A percentile compares a stretch with the other conserved stretches of the same genome.
phyloP scores from a whole-genome alignment of 805 yeast species.

The Candida ortonii region DNA sequence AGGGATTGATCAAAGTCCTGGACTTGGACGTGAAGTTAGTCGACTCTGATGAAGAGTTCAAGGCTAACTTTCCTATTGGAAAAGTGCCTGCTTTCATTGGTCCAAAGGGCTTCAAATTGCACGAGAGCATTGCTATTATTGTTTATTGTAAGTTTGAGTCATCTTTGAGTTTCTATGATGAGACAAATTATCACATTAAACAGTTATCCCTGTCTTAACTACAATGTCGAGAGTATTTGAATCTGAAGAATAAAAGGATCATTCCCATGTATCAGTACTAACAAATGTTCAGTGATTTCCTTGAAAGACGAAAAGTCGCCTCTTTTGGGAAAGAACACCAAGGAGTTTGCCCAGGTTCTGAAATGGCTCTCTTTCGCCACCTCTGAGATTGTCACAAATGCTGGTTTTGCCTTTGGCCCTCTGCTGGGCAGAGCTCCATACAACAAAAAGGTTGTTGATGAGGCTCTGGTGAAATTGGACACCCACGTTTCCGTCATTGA shows the following conservation, averaged over 20 bases:
- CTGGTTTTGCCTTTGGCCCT: constrained; percentile 54
- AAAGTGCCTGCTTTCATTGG: constrained; percentile 70
- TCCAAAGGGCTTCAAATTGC: constrained; percentile 67
- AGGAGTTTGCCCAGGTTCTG: constrained; percentile 63
- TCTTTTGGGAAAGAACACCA: constrained; percentile 58
- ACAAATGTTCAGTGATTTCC: constrained; percentile 40
- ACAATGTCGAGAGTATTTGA: constrained; percentile 63
- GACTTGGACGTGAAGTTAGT: constrained; percentile 51
- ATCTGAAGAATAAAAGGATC: constrained; percentile 41
- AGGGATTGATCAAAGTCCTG: constrained; percentile 51
- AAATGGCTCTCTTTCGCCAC: constrained; percentile 79
- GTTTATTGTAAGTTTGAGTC: constrained; percentile 41
- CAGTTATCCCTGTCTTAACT: constrained; percentile 87
- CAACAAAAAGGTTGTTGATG: constrained; percentile 61
- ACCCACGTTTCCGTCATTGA: constrained; percentile 46
- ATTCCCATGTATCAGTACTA: constrained; percentile 10
- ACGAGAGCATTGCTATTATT: constrained; percentile 65
- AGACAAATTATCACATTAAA: constrained; percentile 45
- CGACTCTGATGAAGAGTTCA: constrained; percentile 33
- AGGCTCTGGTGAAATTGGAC: constrained; percentile 35
- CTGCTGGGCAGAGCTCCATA: constrained; percentile 64
- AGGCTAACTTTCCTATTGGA: constrained; percentile 58
- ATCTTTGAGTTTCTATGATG: constrained; percentile 42
- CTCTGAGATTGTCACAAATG: constrained; percentile 54
- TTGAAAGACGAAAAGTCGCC: constrained; percentile 42